Conservation (phyloP, 2,329 filamentous ascomycete species). For the Cercospora brassicicola region DNA sequence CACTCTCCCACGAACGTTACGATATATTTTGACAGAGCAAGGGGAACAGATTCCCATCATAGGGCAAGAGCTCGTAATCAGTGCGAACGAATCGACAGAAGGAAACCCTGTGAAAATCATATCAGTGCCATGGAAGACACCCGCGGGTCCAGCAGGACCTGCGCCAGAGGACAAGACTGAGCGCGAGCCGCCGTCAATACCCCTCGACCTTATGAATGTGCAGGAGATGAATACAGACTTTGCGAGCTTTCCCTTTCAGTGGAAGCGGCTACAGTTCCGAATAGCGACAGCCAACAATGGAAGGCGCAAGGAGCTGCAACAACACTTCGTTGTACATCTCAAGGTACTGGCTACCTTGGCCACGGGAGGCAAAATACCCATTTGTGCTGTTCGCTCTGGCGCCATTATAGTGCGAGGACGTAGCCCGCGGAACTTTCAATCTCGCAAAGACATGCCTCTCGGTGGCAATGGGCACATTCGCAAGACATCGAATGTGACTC, state of each 20-base stretch:
- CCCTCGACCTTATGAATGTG: conserved; percentile 66
- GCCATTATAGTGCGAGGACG: conserved; percentile 91
- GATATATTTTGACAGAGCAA: conserved; percentile 79
- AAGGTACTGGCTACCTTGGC: conserved; percentile 82
- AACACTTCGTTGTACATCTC: conserved; percentile 88
- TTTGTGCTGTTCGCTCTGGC: conserved; percentile 81
- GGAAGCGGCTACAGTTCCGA: conserved; percentile 89
- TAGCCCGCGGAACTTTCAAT: conserved; percentile 92
- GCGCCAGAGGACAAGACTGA: conserved; percentile 67
- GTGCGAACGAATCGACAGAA: conserved; percentile 91
- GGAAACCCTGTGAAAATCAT: conserved; percentile 90
- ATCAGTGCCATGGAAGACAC: conserved; percentile 97
- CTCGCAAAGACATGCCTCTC: conserved; percentile 86
- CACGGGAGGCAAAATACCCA: conserved; percentile 76
- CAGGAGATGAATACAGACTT: conserved; percentile 76
- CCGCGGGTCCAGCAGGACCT: conserved; percentile 66
- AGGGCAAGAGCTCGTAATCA: conserved; percentile 82
- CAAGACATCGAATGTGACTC: conserved; percentile 49
- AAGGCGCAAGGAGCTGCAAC: conserved; percentile 87
- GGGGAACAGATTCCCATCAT: conserved; percentile 81
- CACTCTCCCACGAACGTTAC: conserved; percentile 72
- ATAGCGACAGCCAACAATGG: conserved; percentile 97
- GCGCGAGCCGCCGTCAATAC: conserved; percentile 82
- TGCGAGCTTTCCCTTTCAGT: conserved; percentile 87
- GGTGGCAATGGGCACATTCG: conserved; percentile 75